Conservation (phyloP, 108 stramenopile species). For the Cyclostephanos tholiformis region DNA sequence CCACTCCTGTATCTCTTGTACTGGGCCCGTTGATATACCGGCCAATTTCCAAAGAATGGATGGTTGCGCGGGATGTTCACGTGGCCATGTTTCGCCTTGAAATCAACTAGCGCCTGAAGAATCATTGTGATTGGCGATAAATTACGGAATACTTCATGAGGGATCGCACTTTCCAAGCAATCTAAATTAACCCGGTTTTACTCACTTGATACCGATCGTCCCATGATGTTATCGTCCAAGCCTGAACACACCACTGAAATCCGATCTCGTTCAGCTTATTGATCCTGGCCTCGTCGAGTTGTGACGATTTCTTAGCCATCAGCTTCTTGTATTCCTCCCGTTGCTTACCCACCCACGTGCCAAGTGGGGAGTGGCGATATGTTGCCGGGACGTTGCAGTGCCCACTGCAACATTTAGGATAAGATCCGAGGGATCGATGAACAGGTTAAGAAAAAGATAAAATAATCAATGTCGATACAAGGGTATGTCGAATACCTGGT, state of each 20-base stretch:
- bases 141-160: neutral
- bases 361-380: slow-evolving; percentile 26
- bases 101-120: slow-evolving; percentile 16
- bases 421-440: neutral
- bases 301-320: slow-evolving; percentile 41
- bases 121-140: neutral
- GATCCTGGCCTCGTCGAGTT: slow-evolving; percentile 33
- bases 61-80: slow-evolving; percentile 39
- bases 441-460: neutral
- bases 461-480: neutral
- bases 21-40: slow-evolving; percentile 54
- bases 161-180: neutral
- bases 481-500: neutral
- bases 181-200: neutral
- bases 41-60: slow-evolving; percentile 54
- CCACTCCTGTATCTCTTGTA: slow-evolving; percentile 52
- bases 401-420: slow-evolving; percentile 5
- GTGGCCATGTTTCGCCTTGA: slow-evolving; percentile 49
- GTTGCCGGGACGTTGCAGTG: slow-evolving; percentile 48
- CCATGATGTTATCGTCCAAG: slow-evolving; percentile 45
- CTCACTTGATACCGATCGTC: slow-evolving; percentile 52
- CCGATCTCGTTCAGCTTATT: slow-evolving; percentile 46
- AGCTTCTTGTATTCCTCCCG: slow-evolving; percentile 52
- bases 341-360: slow-evolving; percentile 53
- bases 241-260: slow-evolving; percentile 45